Percentiles rank a stretch among this genome's conserved stretches.
These are phyloP conservation scores for Ogataea methylovora DNA, from an alignment of 805 yeast species.

Conservation along the genomic window DNA sequence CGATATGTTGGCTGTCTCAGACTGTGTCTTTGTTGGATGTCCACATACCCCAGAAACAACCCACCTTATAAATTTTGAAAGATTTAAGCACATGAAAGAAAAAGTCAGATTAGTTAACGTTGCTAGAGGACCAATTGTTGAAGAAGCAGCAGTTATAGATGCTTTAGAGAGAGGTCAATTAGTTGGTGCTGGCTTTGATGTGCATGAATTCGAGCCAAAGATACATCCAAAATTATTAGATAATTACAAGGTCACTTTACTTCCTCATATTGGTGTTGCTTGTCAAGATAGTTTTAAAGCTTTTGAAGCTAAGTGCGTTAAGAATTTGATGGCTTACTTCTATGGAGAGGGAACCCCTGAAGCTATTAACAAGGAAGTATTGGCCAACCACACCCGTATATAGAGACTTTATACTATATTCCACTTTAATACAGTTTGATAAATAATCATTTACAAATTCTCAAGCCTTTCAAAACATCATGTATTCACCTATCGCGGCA, in stretches of 20 bases:
- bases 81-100: slow-evolving; percentile 21
- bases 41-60: slow-evolving; percentile 31
- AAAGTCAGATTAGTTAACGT: slow-evolving; percentile 26
- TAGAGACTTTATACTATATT: neutral
- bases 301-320: slow-evolving; percentile 30
- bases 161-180: slow-evolving; percentile 32
- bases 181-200: slow-evolving; percentile 36
- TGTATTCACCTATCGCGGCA: too few relatives aligned
- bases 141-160: slow-evolving; percentile 31
- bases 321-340: slow-evolving; percentile 28
- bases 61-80: slow-evolving; percentile 28
- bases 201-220: slow-evolving; percentile 34
- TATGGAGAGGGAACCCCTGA: slow-evolving; percentile 25
- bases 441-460: too few relatives aligned
- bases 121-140: slow-evolving; percentile 34
- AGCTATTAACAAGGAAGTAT: slow-evolving; percentile 17
- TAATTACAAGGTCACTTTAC: slow-evolving; percentile 27
- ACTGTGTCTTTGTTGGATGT: slow-evolving; percentile 29
- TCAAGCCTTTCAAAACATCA: too few relatives aligned
- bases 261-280: slow-evolving; percentile 32
- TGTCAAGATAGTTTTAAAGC: slow-evolving; percentile 28
- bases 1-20: slow-evolving; percentile 20
- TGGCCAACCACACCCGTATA: too few relatives aligned
- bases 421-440: neutral
- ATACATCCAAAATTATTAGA: slow-evolving; percentile 24